Conservation (phyloP, 306 rosid genomes). For the Sindora glabra region DNA sequence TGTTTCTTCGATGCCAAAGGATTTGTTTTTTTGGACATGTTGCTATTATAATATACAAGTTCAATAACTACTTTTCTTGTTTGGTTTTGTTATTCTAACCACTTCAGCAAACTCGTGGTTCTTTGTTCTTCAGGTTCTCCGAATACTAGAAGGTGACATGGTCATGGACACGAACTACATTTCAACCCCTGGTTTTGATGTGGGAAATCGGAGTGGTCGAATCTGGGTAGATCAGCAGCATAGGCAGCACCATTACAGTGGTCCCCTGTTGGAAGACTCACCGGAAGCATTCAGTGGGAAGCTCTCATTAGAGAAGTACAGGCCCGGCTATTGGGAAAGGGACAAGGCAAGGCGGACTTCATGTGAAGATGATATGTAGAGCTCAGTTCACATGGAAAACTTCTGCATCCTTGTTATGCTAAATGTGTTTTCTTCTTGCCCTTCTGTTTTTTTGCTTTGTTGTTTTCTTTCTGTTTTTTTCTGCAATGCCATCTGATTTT, state of each 20-base stretch:
- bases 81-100: not conserved
- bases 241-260: constrained; percentile 48
- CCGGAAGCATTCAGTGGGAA: constrained; percentile 65
- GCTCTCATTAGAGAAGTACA: constrained; percentile 51
- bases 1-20: not conserved
- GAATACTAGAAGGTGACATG: constrained; percentile 93
- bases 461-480: constrained; percentile 12
- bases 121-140: constrained; percentile 61
- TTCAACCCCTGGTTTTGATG: constrained; percentile 64
- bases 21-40: not conserved
- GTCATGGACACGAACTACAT: constrained; percentile 65
- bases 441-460: constrained; percentile 23
- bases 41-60: not conserved
- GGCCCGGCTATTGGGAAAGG: constrained; percentile 61
- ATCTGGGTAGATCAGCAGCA: constrained; percentile 63
- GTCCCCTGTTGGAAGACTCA: constrained; percentile 49
- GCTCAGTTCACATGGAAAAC: constrained; percentile 11
- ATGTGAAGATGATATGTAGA: constrained; percentile 46
- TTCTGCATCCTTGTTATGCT: constrained; percentile 10
- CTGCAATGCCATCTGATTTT: constrained; percentile 30
- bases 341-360: constrained; percentile 44
- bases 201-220: constrained; percentile 69
- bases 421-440: constrained; percentile 23
- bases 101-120: not conserved
- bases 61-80: too few species aligned